Evolutionary conservation across 192 early-diverging fungal genomes (phyloP).

Genomic region (Backusella parvicylindrica): DNA sequence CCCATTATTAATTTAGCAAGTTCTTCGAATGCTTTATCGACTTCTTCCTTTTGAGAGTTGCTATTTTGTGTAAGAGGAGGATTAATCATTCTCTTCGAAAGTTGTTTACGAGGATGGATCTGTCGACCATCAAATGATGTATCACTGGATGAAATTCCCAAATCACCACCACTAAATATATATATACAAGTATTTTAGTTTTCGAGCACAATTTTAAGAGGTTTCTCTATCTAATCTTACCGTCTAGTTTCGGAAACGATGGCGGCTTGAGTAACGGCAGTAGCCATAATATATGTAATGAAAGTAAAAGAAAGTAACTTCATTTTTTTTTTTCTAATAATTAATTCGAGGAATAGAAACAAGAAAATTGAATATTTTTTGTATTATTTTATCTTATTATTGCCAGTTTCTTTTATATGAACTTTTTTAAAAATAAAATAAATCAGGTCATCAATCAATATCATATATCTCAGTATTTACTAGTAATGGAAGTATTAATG

Average conservation of each 20-base stretch:
- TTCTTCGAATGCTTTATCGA: background rate
- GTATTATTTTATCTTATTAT: background rate
- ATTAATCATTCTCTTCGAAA: background rate
- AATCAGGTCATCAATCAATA: background rate
- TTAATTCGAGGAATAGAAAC: background rate
- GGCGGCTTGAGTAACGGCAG: background rate
- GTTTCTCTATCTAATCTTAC: background rate
- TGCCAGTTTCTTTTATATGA: background rate
- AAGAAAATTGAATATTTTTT: background rate
- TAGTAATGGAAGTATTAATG: constrained; percentile 1
- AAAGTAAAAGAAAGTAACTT: background rate
- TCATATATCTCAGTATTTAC: background rate
- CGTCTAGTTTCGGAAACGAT: background rate
- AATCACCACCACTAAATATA: background rate
- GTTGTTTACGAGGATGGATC: background rate
- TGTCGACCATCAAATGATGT: background rate
- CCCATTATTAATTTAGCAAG: background rate
- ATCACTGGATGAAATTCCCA: background rate
- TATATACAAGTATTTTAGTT: background rate
- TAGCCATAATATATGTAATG: background rate
- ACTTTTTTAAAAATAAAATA: background rate
- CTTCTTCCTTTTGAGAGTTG: background rate
- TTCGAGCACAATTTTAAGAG: background rate
- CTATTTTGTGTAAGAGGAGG: background rate
- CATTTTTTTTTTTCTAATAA: background rate